These are phyloP conservation scores for Coemansia sp. DNA, from an alignment of 192 early-diverging fungal genomes.

Conservation along the genomic window DNA sequence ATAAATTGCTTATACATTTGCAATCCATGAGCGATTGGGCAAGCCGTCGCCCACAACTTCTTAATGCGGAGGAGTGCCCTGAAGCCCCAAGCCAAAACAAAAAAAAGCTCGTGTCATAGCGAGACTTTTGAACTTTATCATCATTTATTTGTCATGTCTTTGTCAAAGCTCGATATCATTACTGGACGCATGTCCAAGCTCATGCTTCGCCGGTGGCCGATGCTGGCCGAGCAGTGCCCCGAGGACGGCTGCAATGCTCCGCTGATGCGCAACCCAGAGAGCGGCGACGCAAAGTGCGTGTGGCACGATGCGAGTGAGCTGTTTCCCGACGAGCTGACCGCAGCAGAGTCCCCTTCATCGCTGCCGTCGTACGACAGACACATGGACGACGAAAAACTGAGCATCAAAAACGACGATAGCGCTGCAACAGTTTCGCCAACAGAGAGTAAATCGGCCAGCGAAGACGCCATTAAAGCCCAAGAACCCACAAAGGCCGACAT, in stretches of 20 bases:
- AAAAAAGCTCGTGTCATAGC: neutral
- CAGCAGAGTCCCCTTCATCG: neutral
- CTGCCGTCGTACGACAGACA: neutral
- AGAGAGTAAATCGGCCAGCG: neutral
- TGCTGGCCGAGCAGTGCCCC: conserved; percentile 44
- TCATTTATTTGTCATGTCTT: neutral
- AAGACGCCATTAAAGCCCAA: neutral
- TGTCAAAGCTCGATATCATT: conserved; percentile 37
- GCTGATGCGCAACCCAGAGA: conserved; percentile 46
- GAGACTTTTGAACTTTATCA: neutral
- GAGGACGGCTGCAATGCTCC: conserved; percentile 36
- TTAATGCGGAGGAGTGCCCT: neutral
- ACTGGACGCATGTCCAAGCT: conserved; percentile 50
- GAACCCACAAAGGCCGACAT: neutral
- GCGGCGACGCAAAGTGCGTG: conserved; percentile 33
- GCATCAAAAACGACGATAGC: neutral
- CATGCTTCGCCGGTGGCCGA: conserved; percentile 52
- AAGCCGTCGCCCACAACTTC: neutral
- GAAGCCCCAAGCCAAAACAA: neutral
- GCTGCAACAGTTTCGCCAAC: neutral
- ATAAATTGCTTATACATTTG: too few relatives aligned
- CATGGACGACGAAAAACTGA: conserved; percentile 21
- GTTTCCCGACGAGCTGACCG: conserved; percentile 32
- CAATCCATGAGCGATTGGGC: too few relatives aligned
- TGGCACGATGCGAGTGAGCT: conserved; percentile 48